phyloP scores from a whole-genome alignment of 495 filamentous ascomycete species.

The Aspergillus kassunensis region DNA sequence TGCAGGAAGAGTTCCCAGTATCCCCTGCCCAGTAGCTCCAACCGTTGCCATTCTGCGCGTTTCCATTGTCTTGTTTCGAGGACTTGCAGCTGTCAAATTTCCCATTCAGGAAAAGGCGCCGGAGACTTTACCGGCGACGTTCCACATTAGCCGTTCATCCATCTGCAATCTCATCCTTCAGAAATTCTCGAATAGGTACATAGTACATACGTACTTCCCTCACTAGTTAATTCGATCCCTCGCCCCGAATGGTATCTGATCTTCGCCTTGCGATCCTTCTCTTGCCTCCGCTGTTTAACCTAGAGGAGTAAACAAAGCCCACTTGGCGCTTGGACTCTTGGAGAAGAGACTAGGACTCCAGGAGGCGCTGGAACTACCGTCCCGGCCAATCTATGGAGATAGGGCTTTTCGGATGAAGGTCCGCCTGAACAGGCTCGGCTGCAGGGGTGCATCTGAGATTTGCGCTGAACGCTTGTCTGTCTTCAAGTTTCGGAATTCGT shows the following conservation, averaged over 20 bases:
- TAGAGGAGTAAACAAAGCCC: not conserved
- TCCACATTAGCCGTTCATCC: constrained; percentile 20
- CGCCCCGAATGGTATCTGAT: not conserved
- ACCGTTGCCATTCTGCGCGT: not conserved
- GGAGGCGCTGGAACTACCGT: too few species aligned
- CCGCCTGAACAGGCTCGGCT: not conserved
- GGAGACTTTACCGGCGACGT: constrained; percentile 32
- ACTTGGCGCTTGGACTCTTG: not conserved
- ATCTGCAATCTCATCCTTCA: constrained; percentile 8
- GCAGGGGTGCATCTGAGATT: constrained; percentile 11
- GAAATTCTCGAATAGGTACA: not conserved
- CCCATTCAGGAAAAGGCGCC: constrained; percentile 30
- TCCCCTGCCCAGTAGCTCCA: too few species aligned
- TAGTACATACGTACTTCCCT: too few species aligned
- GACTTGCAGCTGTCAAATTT: constrained; percentile 32
- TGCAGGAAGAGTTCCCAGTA: too few species aligned
- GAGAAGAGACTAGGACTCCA: too few species aligned
- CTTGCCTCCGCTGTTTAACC: constrained; percentile 1
- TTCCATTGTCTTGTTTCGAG: constrained; percentile 7
- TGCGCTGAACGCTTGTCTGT: not conserved
- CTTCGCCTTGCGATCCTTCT: not conserved
- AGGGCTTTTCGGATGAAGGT: not conserved
- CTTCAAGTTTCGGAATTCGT: too few species aligned
- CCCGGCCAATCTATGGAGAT: not conserved
- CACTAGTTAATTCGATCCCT: not conserved